phyloP scores from a whole-genome alignment of 768 basidiomycete species.

The Mycena galopus region DNA sequence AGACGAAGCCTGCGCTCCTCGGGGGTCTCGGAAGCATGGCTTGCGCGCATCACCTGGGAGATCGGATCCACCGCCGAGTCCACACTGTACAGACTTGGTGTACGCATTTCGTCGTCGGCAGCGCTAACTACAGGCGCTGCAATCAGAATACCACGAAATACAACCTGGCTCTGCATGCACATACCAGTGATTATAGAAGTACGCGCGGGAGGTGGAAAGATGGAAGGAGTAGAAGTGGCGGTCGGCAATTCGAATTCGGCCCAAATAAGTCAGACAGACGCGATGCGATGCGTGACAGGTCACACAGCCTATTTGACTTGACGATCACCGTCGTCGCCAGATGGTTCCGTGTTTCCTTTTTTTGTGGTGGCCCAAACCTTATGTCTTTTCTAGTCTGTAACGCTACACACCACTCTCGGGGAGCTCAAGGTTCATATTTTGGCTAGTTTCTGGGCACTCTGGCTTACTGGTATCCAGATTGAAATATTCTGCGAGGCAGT shows the following conservation, averaged over 20 bases:
- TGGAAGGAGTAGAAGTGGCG: too few relatives aligned
- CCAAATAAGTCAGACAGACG: too few relatives aligned
- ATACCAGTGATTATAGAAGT: too few relatives aligned
- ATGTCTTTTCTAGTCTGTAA: constrained; percentile 80
- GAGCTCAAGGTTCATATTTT: constrained; percentile 84
- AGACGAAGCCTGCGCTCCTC: constrained; percentile 72
- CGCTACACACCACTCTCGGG: constrained; percentile 93
- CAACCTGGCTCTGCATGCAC: too few relatives aligned
- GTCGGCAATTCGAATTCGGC: too few relatives aligned
- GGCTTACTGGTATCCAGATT: constrained; percentile 64
- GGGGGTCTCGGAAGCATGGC: constrained; percentile 78
- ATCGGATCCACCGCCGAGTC: constrained; percentile 73
- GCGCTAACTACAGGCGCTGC: background rate
- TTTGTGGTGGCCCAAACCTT: constrained; percentile 28
- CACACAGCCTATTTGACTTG: background rate
- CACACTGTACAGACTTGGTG: constrained; percentile 79
- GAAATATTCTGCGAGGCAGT: constrained; percentile 98
- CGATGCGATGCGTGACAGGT: too few relatives aligned
- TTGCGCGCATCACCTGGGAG: constrained; percentile 65
- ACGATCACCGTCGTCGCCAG: background rate
- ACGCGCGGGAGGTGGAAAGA: too few relatives aligned
- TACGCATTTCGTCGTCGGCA: constrained; percentile 56
- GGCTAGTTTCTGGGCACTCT: background rate
- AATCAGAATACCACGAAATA: too few relatives aligned
- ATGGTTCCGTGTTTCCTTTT: constrained; percentile 42